Evolutionary conservation across 371 early-diverging fungal genomes (phyloP), one percentile per base, ranked within the genome.

Genomic region (Apophysomyces variabilis): DNA sequence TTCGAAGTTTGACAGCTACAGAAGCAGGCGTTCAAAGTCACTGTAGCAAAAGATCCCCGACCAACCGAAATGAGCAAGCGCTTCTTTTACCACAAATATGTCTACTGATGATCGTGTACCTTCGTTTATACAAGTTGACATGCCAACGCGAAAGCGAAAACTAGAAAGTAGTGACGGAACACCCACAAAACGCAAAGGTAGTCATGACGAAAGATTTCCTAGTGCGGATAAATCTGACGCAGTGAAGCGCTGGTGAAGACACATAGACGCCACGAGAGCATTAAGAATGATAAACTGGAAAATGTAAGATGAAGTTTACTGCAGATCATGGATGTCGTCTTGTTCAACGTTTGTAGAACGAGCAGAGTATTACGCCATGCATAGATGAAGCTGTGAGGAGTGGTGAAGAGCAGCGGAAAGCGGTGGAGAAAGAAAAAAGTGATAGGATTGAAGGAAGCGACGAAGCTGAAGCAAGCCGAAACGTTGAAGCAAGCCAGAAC

Each of bases 41-140:
- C n/a, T n/a, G 47, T 7, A n/a, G 1, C 16, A 18, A 47, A n/a
- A n/a, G n/a, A 21, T 7, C 21, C 54, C 21, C 54, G 54, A 50
- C 21, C 18, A 7, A 7, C 21, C 8, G 21, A 50, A 26, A 26
- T 26, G 21, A 6, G 9, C 4, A 50, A 50, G 21, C 54, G 7
- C 21, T 50, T 50, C 9, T 3, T 50, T 50, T 21, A 9, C 21
- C 54, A 4, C 21, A 21, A 50, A 50, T 4, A 50, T 50, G 54
- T 50, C 21, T 21, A 50, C 54, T 2, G 54, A 50, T 50, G 54
- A 50, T 16, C 54, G 54, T 21, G 11, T 50, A 21, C 54, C 54
- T 50, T 50, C 54, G 9, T 50, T 50, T 50, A 21, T 50, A 4
- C 21, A 7, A 7, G 54, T 50, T 21, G 21, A 50, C 54, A 21